Evolutionary conservation across 352 stramenopile genomes (phyloP).

Genomic region (Globisporangium paddicum): DNA sequence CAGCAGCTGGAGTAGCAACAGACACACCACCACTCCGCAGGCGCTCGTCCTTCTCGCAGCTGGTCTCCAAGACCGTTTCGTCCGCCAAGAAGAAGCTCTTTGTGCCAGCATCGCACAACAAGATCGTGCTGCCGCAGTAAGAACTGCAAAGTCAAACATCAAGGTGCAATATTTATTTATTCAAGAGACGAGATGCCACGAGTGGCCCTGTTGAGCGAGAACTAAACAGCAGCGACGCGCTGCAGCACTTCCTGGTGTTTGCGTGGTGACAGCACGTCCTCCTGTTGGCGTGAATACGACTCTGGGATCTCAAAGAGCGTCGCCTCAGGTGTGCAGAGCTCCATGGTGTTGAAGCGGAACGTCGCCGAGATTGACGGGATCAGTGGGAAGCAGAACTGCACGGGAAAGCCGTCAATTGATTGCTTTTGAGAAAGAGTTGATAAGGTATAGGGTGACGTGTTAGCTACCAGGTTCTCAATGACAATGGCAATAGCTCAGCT

Average conservation of each 20-base stretch:
- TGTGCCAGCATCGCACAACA: constrained; percentile 3
- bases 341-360: constrained; percentile 50
- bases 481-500: neutral
- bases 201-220: too few species aligned
- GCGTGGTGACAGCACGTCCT: constrained; percentile 48
- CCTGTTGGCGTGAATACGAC: constrained; percentile 24
- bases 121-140: constrained; percentile 14
- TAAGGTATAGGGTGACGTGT: neutral
- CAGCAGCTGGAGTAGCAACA: too few species aligned
- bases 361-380: constrained; percentile 55
- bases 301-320: constrained; percentile 30
- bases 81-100: constrained; percentile 54
- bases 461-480: neutral
- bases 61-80: constrained; percentile 53
- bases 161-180: too few species aligned
- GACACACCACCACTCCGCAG: constrained; percentile 14
- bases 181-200: too few species aligned
- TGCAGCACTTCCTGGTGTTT: constrained; percentile 59
- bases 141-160: too few species aligned
- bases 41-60: constrained; percentile 28
- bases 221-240: constrained; percentile 42
- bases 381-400: constrained; percentile 70
- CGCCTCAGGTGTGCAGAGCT: constrained; percentile 27
- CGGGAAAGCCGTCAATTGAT: constrained; percentile 49
- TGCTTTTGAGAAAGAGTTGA: constrained; percentile 21